These are phyloP conservation scores for Boletus pseudopeckii DNA, from an alignment of 768 basidiomycete genomes.

Conservation along the genomic window DNA sequence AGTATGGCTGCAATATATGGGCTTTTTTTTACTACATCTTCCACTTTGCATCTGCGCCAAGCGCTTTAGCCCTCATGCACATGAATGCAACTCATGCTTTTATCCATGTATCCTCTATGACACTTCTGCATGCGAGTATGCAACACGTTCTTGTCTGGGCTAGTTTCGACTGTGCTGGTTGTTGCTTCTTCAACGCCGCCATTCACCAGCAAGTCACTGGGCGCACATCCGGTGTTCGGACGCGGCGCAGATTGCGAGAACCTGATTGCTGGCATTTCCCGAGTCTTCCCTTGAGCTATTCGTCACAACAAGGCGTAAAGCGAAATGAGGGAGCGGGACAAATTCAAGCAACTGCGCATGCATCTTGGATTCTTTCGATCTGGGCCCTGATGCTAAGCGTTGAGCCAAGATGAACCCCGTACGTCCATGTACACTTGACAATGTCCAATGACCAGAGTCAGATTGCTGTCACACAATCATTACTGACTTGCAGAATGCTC, in stretches of 20 bases:
- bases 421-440: not conserved
- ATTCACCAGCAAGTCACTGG: not conserved
- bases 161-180: not conserved
- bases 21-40: slow-evolving; percentile 14
- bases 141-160: slow-evolving; percentile 5
- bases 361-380: not conserved
- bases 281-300: slow-evolving; percentile 5
- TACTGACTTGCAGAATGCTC: too few species aligned
- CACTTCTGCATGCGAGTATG: slow-evolving; percentile 6
- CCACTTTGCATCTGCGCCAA: slow-evolving; percentile 9
- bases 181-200: not conserved
- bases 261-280: slow-evolving; percentile 11
- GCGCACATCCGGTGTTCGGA: not conserved
- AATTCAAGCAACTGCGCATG: not conserved
- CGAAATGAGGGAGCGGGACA: not conserved
- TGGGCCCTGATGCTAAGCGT: not conserved
- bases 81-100: slow-evolving; percentile 28
- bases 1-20: slow-evolving; percentile 24
- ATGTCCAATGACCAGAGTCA: not conserved
- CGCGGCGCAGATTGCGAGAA: too few species aligned
- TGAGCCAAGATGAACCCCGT: not conserved
- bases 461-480: not conserved
- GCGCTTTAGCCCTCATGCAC: not conserved
- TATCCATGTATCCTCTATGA: slow-evolving; percentile 19
- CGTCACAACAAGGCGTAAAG: not conserved